Base-by-base conservation (phyloP, 331 rosid species). In the Cucumis variabilis region DNA sequence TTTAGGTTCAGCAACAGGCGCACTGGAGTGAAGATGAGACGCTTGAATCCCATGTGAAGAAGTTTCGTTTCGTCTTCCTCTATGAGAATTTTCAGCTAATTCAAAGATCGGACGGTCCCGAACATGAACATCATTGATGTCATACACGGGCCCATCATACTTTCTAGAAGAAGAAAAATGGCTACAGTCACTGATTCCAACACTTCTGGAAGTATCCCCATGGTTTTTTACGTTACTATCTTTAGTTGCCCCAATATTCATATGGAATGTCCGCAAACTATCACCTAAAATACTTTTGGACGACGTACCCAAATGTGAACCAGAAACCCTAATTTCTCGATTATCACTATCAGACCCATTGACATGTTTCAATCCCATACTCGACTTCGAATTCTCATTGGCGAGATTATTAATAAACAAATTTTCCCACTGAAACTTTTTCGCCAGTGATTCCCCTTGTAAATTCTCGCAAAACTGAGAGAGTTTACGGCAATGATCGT, bases 341-440 rank as follows among this genome's bases (percentile, higher is more conserved):
- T 44, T 37, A 7, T 27, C 53, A 19, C 28, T 48, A 72, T 30
- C 79, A 68, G 15, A 75, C 30, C 66, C 27, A 12, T 30, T 88
- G 62, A 53, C 85, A n/a, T 14, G 14, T 28, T 20, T 68, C 11
- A 88, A 25, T 25, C 79, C 86, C 65, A n/a, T 41, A 55, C 11
- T 17, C 85, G 87, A 51, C 63, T 84, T 74, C 13, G 68, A 66
- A 30, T 20, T 79, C 88, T 37, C 65, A 69, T 84, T 87, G 77
- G 84, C 65, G 48, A 78, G 80, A 23, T 53, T 44, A 50, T 50
- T 67, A 6, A 78, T 88, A 27, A 91, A 80, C 51, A 89, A 75
- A 62, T 68, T 80, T 80, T 85, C 84, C 93, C 93, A 91, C 62
- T 62, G 81, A 25, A 91, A 91, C 93, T 89, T 91, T 74, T 27